Base-by-base conservation (phyloP, 2,329 filamentous ascomycete species). In the Fusarium sp. region DNA sequence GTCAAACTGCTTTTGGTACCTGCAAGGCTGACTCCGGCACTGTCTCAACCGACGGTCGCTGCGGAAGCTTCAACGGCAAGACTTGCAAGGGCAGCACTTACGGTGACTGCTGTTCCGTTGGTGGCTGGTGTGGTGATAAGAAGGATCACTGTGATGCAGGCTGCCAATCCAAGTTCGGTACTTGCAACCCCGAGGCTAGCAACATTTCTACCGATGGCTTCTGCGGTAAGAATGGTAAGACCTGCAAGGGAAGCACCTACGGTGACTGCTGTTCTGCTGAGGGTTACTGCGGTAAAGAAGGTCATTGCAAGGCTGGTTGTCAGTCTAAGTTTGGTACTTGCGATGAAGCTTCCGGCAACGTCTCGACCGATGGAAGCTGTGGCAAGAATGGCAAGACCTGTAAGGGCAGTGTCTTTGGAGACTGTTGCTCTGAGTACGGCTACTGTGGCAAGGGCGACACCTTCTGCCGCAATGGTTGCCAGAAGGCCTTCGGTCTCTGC, bases 371-470 rank as follows among this genome's bases (percentile, higher is more conserved):
- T 12, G 55, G 59, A 23, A 28, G 5, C 23, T 63, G 60, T 21
- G 59, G 55, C 10, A 63, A 60, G 24, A 63, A 63, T 5, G 56
- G 60, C 11, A 63, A 63, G 37, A 63, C 26, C 24, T 63, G 48
- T 5, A 63, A 63, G n/a, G 60, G 56, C 0, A 63, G 59, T 4
- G 2, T 3, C 1, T 61, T 7, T 5, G 59, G 59, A 1, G 59
- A 63, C 9, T 61, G 59, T 9, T 63, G 59, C 15, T 63, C 56
- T 3, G 7, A 43, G 18, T 6, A 61, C 8, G 56, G 59, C 8
- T 54, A 42, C 15, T 61, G 59, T 26, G 59, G 59, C 4, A 63
- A 63, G 16, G 35, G 15, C 1, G 41, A 55, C 8, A 24, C 26
- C 2, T 49, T 33, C 4, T 63, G 60, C n/a, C 48, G 57, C 3